These are phyloP conservation scores for Zymoseptoria brevis DNA, from an alignment of 2,329 filamentous ascomycete genomes.

Conservation along the genomic window DNA sequence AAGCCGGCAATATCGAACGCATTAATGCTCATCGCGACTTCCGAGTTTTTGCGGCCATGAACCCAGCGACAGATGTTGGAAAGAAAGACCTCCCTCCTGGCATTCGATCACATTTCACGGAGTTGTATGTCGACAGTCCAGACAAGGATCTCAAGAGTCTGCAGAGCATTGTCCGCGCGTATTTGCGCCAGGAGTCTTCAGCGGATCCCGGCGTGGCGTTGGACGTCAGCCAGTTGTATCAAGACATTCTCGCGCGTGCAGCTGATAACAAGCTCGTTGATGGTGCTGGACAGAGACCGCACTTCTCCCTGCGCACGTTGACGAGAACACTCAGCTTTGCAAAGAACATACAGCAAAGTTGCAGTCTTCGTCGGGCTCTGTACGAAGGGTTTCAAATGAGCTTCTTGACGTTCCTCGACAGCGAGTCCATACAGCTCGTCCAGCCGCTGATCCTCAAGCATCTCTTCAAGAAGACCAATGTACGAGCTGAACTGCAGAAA, in stretches of 20 bases:
- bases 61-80: constrained; percentile 92
- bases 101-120: constrained; percentile 85
- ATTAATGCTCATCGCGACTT: constrained; percentile 87
- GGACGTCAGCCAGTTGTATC: constrained; percentile 79
- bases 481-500: constrained; percentile 66
- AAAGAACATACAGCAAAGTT: constrained; percentile 71
- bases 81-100: constrained; percentile 89
- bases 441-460: constrained; percentile 72
- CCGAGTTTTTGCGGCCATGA: constrained; percentile 97
- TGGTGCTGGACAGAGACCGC: constrained; percentile 88
- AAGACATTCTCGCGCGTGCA: constrained; percentile 75
- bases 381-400: constrained; percentile 98
- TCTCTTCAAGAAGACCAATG: constrained; percentile 63
- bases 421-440: constrained; percentile 70
- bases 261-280: constrained; percentile 82
- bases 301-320: constrained; percentile 91
- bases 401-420: constrained; percentile 81
- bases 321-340: constrained; percentile 87
- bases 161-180: constrained; percentile 78
- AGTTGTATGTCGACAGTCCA: constrained; percentile 87
- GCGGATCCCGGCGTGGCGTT: constrained; percentile 65
- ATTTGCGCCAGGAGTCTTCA: constrained; percentile 61
- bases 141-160: constrained; percentile 82
- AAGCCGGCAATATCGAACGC: constrained; percentile 87
- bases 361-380: constrained; percentile 75